Evolutionary conservation across 1,284 basidiomycete genomes (phyloP), one percentile per base, ranked within the genome.

Genomic region (Calocybe gambosa): DNA sequence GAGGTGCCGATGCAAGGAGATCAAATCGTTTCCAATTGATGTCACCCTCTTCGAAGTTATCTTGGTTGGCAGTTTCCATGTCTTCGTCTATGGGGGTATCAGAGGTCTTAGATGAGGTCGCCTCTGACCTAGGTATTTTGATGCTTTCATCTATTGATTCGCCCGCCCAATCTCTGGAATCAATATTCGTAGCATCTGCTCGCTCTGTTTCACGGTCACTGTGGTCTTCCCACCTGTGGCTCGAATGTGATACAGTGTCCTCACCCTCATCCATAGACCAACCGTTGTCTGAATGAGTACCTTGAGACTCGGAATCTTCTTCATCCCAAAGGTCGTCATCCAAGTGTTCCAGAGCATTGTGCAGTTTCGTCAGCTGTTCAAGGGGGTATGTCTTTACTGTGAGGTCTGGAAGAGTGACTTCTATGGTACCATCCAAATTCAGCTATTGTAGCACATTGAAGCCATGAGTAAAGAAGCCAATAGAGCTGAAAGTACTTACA

Each of bases 1-100:
- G 56, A 8, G 91, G 92, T 9, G 86, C 82, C 33, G 78, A 74
- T 29, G 89, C 67, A 33, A 91, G 69, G 28, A 93, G 69, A 47
- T 84, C 82, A 59, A 94, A 95, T 18, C 80, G 80, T 50, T 80
- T 79, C 88, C 89, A 92, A 23, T 68, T 58, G 6, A 67, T 58
- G 21, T 68, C 46, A 13, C 19, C 25, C 4, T 49, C 49, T 29
- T 55, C 51, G 35, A 49, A 50, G 29, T 29, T 39, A 16, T 33
- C 16, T 10, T 37, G 15, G 12, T 33, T 40, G 12, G 42, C 4
- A 3, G n/a, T 34, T 34, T 34, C n/a, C 16, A 18, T 23, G 25
- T 5, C 26, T 35, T 45, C 29, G 23, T 18, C n/a, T 29, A 35
- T 49, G 34, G 47, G 43, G 19, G 33, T 38, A 12, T 21, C 23